A percentile compares a stretch with the other conserved stretches of the same genome.
These are phyloP conservation scores for Haematococcus lacustris DNA, from an alignment of 139 green algal genomes.

Conservation along the genomic window DNA sequence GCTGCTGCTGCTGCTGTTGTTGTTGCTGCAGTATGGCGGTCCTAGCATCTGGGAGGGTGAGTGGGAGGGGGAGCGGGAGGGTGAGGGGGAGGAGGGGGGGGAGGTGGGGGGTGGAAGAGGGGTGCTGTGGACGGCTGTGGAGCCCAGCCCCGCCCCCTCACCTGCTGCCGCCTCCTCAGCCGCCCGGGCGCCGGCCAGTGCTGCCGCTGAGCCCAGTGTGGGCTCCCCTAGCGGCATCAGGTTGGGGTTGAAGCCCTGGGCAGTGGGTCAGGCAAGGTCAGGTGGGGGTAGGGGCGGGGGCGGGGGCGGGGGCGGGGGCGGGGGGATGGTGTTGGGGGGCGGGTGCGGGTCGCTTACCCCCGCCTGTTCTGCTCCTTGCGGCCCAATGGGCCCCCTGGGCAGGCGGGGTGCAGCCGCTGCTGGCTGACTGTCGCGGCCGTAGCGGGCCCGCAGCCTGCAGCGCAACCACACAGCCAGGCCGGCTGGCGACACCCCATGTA, in stretches of 20 bases:
- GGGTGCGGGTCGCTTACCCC: not conserved
- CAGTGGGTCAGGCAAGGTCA: not conserved
- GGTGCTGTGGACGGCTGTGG: not conserved
- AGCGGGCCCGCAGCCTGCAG: conserved; percentile 37
- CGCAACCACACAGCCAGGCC: too few species aligned
- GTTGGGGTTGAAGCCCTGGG: conserved; percentile 41
- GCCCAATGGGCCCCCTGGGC: conserved; percentile 12
- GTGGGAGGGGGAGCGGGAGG: too few species aligned
- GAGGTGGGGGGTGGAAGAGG: too few species aligned
- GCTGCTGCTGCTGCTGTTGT: too few species aligned
- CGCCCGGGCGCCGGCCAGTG: conserved; percentile 2
- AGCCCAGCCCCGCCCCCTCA: not conserved
- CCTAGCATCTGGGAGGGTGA: too few species aligned
- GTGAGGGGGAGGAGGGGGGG: too few species aligned
- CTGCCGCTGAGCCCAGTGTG: not conserved
- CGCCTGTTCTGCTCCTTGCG: conserved; percentile 10
- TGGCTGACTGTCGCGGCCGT: conserved; percentile 41
- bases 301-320: too few species aligned
- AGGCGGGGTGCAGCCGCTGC: conserved; percentile 15
- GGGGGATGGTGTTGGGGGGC: too few species aligned
- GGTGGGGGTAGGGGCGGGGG: not conserved
- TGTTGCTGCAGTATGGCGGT: too few species aligned
- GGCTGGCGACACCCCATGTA: too few species aligned
- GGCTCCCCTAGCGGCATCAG: conserved; percentile 51
- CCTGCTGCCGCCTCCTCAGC: not conserved